Evolutionary conservation across 805 yeast genomes (phyloP).

Genomic region (Zygosaccharomyces kombuchaensis): DNA sequence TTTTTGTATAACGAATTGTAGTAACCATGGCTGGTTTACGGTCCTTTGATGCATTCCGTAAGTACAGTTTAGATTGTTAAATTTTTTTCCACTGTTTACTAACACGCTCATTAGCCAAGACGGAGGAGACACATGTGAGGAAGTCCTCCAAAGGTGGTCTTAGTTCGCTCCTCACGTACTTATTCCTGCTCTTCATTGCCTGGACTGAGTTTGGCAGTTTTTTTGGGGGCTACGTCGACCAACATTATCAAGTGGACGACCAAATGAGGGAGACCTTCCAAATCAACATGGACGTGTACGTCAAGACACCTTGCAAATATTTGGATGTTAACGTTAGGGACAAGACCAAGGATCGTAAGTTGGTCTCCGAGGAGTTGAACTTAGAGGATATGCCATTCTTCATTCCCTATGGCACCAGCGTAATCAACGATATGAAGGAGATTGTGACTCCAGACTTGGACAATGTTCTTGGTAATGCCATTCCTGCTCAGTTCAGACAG

Average conservation of each 20-base stretch:
- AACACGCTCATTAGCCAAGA: slow-evolving; percentile 46
- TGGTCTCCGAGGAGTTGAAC: slow-evolving; percentile 72
- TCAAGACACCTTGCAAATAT: slow-evolving; percentile 78
- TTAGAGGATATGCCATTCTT: slow-evolving; percentile 61
- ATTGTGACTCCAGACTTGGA: slow-evolving; percentile 60
- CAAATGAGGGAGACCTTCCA: slow-evolving; percentile 52
- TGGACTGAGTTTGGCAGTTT: slow-evolving; percentile 85
- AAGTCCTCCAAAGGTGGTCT: slow-evolving; percentile 74
- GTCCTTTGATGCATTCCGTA: slow-evolving; percentile 70
- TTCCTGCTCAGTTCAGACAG: slow-evolving; percentile 59
- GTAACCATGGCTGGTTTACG: slow-evolving; percentile 38
- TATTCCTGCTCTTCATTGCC: slow-evolving; percentile 59
- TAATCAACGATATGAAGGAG: slow-evolving; percentile 43
- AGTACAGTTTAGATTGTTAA: slow-evolving; percentile 25
- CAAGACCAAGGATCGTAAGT: slow-evolving; percentile 65
- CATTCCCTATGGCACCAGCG: slow-evolving; percentile 46
- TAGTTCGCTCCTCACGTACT: slow-evolving; percentile 60
- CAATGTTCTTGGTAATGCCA: slow-evolving; percentile 58
- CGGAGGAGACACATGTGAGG: slow-evolving; percentile 64
- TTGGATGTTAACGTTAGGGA: slow-evolving; percentile 76
- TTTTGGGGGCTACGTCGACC: slow-evolving; percentile 76
- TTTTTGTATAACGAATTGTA: neutral
- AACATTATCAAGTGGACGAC: slow-evolving; percentile 71
- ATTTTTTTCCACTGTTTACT: neutral
- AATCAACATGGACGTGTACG: slow-evolving; percentile 73